Base-by-base conservation (phyloP, 2,329 filamentous ascomycete genomes). In the Trichoderma koningiopsis region DNA sequence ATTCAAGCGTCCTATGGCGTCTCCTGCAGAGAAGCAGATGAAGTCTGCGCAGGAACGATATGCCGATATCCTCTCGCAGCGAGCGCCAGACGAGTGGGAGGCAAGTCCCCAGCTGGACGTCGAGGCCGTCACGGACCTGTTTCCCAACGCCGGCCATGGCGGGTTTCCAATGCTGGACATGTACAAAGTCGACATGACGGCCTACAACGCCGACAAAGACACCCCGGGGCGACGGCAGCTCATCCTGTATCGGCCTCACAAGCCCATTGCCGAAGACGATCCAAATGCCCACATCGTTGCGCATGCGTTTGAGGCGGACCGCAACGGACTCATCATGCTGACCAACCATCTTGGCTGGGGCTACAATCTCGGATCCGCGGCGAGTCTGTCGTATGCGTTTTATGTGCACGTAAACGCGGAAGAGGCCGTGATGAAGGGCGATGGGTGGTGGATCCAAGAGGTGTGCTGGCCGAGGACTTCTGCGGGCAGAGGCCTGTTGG, bases 381-480 rank as follows among this genome's bases (percentile, higher is more conserved):
- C 83, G 3, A 85, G 79, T 43, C 72, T 88, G 66, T 85, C 81
- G 72, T 86, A 85, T 70, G 82, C 81, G 0, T 85, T 87, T 69
- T 84, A 85, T 22, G 77, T 88, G 6, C 86, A 88, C 69, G 82
- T 83, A 37, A 84, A 86, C 53, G 79, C 79, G 0, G 79, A 81
- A 5, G 81, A 84, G 55, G 81, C 84, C 0, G 79, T 85, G 7
- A 86, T 88, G 82, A 73, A 76, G 6, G 79, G 78, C 4, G 77
- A 79, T 3, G 78, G 78, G 14, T 88, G 86, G 85, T 88, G 86
- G 86, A 74, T 87, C 19, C 84, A 86, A 74, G 86, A 88, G 74
- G 79, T 79, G 1, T 80, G 74, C 37, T 87, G 85, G 74, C 83
- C 86, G 4, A 76, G 85, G 27, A 78, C 82, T 3, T 82, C 77